Conservation (phyloP, 1,284 basidiomycete genomes). For the Inonotus hispidus region DNA sequence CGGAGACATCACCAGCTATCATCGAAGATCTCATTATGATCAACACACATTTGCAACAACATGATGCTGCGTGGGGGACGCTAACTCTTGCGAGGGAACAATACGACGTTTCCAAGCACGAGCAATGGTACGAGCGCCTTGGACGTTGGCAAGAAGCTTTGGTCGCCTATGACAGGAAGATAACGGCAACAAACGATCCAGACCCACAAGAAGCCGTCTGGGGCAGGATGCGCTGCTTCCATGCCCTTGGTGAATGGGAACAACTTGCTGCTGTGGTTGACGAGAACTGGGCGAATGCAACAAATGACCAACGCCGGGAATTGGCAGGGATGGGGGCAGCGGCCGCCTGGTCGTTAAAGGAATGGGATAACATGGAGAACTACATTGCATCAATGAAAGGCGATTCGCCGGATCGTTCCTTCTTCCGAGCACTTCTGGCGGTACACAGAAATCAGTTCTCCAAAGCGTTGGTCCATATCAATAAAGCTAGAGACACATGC, state of each 20-base stretch:
- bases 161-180: slow-evolving; percentile 80
- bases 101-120: slow-evolving; percentile 83
- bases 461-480: slow-evolving; percentile 87
- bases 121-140: slow-evolving; percentile 97
- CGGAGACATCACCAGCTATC: slow-evolving; percentile 77
- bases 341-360: slow-evolving; percentile 93
- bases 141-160: slow-evolving; percentile 97
- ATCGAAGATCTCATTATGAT: slow-evolving; percentile 96
- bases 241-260: slow-evolving; percentile 99
- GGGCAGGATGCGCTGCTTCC: slow-evolving; percentile 93
- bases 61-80: slow-evolving; percentile 94
- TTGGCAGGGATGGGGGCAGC: slow-evolving; percentile 97
- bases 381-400: slow-evolving; percentile 93
- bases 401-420: slow-evolving; percentile 92
- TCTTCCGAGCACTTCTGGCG: slow-evolving; percentile 93
- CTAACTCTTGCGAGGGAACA: slow-evolving; percentile 83
- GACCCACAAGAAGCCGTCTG: slow-evolving; percentile 69
- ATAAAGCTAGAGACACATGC: slow-evolving; percentile 90
- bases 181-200: slow-evolving; percentile 61
- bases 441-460: slow-evolving; percentile 96
- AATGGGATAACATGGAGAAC: slow-evolving; percentile 99
- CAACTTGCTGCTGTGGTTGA: slow-evolving; percentile 84
- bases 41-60: slow-evolving; percentile 96
- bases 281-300: slow-evolving; percentile 83
- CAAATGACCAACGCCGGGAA: slow-evolving; percentile 80